A percentile compares a stretch with the other conserved stretches of the same genome.
Conservation (phyloP, 345 rosid species). For the Eutrema heterophyllum region DNA sequence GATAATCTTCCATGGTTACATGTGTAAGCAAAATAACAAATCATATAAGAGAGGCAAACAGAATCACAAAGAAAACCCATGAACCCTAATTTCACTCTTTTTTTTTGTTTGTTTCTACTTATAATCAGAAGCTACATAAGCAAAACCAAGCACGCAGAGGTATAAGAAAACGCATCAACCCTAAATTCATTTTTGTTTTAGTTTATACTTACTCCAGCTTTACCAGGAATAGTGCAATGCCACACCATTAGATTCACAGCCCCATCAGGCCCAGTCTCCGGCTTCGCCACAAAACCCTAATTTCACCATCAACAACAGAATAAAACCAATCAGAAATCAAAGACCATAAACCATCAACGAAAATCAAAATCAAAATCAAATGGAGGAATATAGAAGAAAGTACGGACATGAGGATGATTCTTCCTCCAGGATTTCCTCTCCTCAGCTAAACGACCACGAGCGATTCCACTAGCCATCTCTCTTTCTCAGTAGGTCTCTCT, state of each 20-base stretch:
- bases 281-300: conserved; percentile 99
- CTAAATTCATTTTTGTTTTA: background rate
- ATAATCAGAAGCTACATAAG: background rate
- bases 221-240: conserved; percentile 98
- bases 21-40: background rate
- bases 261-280: conserved; percentile 78
- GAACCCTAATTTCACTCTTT: conserved; percentile 1
- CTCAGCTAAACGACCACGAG: conserved; percentile 92
- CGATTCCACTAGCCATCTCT: conserved; percentile 83
- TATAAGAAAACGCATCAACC: background rate
- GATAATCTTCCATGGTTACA: background rate
- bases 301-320: background rate
- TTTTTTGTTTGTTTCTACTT: background rate
- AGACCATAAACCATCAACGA: background rate
- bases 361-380: background rate
- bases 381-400: background rate
- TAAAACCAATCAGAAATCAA: background rate
- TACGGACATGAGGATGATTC: conserved; percentile 92
- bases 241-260: conserved; percentile 86
- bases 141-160: background rate
- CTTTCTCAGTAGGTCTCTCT: background rate
- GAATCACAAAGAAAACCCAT: background rate
- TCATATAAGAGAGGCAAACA: background rate
- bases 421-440: conserved; percentile 96
- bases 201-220: conserved; percentile 65